Evolutionary conservation across 495 filamentous ascomycete genomes (phyloP), one percentile per base, ranked within the genome.

Genomic region (Penicillium daleae): DNA sequence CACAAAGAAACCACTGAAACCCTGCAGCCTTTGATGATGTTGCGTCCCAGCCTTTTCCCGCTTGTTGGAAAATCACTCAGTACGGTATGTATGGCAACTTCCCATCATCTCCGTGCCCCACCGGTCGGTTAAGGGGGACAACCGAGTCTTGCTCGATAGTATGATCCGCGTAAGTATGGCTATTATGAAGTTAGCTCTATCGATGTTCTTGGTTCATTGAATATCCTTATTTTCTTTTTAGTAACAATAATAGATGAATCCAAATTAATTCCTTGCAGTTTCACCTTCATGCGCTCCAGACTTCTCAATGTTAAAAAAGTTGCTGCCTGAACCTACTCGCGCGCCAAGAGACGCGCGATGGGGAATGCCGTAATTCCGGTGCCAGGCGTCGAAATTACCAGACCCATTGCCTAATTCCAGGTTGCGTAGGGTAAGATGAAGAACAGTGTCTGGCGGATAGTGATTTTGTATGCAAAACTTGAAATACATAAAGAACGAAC

Each of bases 281-380:
- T 17, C 6, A 19, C 37, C 22, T 0, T 29, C 29, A 4, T 10
- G 24, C 13, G 4, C 15, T 4, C 15, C 12, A 13, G 4, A n/a
- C n/a, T 29, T 8, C 5, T 3, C 29, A 2, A 0, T 19, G 15
- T 10, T 6, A 31, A 39, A 49, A 66, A 66, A 32, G 37, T 54
- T 61, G 63, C 63, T 62, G 58, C 58, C 63, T 61, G 59, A 62
- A 56, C 40, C 40, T 44, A 42, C 44, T 62, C 42, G 15, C 59
- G 44, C 42, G 52, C 56, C 48, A 55, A 52, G 49, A 32, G 49
- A 31, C 46, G 21, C 31, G 22, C 26, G n/a, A 40, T 19, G 46
- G n/a, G 24, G 57, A 19, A 51, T 52, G 51, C 57, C 44, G 33
- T 27, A 33, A 29, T 33, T 26, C 27, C 31, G n/a, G 22, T 22